Percentiles rank a stretch among this genome's conserved stretches.
phyloP scores from a whole-genome alignment of 116 monocot genomes.

The Iris pallida region DNA sequence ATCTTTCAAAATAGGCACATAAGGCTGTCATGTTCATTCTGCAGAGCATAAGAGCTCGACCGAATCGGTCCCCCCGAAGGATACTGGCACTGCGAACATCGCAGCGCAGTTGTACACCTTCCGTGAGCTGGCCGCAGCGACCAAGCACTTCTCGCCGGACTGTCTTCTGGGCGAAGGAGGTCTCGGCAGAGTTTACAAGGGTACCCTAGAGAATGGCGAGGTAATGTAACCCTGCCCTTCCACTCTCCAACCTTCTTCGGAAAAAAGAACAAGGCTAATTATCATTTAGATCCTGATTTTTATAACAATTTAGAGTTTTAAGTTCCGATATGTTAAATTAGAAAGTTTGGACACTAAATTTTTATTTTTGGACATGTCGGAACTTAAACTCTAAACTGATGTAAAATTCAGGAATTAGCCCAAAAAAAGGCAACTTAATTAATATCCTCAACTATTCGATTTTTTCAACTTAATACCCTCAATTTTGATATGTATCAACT shows the following conservation, averaged over 20 bases:
- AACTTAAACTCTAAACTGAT: too few relatives aligned
- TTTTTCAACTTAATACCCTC: too few relatives aligned
- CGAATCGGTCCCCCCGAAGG: not conserved
- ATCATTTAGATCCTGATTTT: too few relatives aligned
- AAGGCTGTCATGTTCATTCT: not conserved
- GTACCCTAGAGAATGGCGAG: constrained; percentile 33
- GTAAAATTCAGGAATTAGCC: too few relatives aligned
- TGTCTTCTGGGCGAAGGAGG: constrained; percentile 51
- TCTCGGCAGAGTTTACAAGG: constrained; percentile 47
- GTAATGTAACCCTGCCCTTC: constrained; percentile 7
- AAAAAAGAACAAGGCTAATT: too few relatives aligned
- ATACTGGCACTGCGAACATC: constrained; percentile 15
- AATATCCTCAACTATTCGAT: too few relatives aligned
- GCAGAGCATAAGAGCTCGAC: not conserved
- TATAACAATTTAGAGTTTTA: too few relatives aligned
- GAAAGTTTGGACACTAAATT: too few relatives aligned
- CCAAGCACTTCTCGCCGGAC: constrained; percentile 41
- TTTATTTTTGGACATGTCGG: too few relatives aligned
- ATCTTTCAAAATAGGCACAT: not conserved
- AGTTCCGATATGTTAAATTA: too few relatives aligned
- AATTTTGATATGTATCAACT: too few relatives aligned
- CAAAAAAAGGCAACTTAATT: too few relatives aligned
- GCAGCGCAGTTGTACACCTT: constrained; percentile 38
- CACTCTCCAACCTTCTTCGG: not conserved
- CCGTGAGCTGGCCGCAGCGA: constrained; percentile 48